Percentiles rank a stretch among this genome's conserved stretches.
Conservation (phyloP, 257 asterid species). For the Fraxinus excelsior region DNA sequence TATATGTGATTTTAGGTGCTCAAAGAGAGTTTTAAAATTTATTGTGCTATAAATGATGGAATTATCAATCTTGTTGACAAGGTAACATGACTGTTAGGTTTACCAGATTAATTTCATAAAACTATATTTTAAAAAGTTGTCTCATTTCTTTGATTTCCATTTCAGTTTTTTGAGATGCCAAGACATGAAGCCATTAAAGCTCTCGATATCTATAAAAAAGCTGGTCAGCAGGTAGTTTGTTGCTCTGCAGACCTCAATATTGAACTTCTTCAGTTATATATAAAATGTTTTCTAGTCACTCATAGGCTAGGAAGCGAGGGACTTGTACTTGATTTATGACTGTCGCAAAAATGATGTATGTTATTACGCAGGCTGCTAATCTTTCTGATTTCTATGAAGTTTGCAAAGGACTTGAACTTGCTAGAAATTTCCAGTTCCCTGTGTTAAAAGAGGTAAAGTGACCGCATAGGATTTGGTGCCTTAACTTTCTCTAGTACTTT, state of each 20-base stretch:
- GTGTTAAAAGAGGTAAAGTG: conserved; percentile 79
- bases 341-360: conserved; percentile 12
- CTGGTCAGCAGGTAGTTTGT: conserved; percentile 90
- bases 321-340: conserved; percentile 14
- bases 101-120: conserved; percentile 3
- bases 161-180: conserved; percentile 99
- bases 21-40: conserved; percentile 95
- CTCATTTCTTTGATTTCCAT: conserved; percentile 24
- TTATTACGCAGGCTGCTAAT: conserved; percentile 62
- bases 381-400: conserved; percentile 95
- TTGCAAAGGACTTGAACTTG: conserved; percentile 96
- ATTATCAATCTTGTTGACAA: conserved; percentile 95
- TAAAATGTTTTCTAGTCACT: conserved; percentile 16
- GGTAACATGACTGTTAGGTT: conserved; percentile 48
- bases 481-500: conserved; percentile 5
- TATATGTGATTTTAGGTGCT: conserved; percentile 68
- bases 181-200: conserved; percentile 97
- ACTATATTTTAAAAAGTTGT: conserved; percentile 1
- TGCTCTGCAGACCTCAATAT: conserved; percentile 9
- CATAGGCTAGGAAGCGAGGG: conserved; percentile 9
- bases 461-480: conserved; percentile 13
- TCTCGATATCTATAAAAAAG: conserved; percentile 90
- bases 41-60: conserved; percentile 95
- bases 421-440: conserved; percentile 96
- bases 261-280: conserved; percentile 8